Percentiles rank a stretch among this genome's conserved stretches.
Conservation (phyloP, 1,139 yeast species). For the Blastobotrys petasosporus region DNA sequence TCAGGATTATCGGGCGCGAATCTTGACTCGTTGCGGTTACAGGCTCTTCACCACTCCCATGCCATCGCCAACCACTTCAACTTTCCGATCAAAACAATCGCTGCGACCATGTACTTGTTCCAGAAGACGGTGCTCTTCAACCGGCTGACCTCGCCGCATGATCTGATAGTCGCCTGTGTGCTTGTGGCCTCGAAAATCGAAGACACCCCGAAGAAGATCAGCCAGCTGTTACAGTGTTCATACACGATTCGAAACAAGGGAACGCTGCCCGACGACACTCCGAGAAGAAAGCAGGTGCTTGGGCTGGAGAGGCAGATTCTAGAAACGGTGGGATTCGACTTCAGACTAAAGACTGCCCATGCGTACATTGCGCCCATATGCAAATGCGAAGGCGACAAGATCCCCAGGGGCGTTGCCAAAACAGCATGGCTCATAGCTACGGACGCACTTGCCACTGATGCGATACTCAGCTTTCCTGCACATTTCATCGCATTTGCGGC, state of each 20-base stretch:
- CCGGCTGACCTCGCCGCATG: constrained; percentile 25
- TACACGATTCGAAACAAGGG: constrained; percentile 21
- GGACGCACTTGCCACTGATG: constrained; percentile 70
- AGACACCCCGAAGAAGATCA: constrained; percentile 77
- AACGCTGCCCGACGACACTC: constrained; percentile 18
- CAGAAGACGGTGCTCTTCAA: constrained; percentile 26
- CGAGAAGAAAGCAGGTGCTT: constrained; percentile 19
- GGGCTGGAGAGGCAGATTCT: constrained; percentile 59
- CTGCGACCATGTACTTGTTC: constrained; percentile 30
- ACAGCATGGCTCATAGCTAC: constrained; percentile 70
- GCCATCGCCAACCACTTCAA: constrained; percentile 21
- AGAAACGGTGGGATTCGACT: constrained; percentile 72
- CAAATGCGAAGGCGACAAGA: constrained; percentile 40
- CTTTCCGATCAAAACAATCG: constrained; percentile 31
- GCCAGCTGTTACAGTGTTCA: constrained; percentile 44
- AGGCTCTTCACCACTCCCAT: constrained; percentile 23
- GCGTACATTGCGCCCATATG: constrained; percentile 62
- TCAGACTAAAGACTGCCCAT: constrained; percentile 60
- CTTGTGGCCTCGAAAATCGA: constrained; percentile 78
- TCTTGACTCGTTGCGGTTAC: constrained; percentile 16
- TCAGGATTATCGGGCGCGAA: constrained; percentile 19
- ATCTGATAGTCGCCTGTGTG: constrained; percentile 67
- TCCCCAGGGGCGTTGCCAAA: constrained; percentile 23
- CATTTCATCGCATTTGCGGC: constrained; percentile 75
- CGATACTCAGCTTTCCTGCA: constrained; percentile 67